These are phyloP conservation scores for Amoebophrya sp. DNA, from an alignment of 169 alveolate genomes.

Conservation along the genomic window DNA sequence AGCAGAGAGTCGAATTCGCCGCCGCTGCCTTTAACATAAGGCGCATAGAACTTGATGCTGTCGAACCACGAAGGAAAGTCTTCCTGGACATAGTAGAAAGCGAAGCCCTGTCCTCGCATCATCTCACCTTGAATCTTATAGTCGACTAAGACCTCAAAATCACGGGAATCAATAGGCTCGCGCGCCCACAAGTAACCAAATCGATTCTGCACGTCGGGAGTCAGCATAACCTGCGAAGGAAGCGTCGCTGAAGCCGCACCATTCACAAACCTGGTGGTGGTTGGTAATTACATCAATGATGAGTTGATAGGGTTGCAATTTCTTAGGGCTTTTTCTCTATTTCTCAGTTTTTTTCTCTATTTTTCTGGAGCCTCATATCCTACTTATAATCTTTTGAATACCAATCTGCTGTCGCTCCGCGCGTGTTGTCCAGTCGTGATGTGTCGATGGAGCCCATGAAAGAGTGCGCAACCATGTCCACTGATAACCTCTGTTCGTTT, in stretches of 20 bases:
- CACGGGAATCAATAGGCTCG: background rate
- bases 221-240: background rate
- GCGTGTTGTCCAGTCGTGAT: too few relatives aligned
- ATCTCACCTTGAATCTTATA: background rate
- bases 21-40: background rate
- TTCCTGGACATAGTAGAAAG: background rate
- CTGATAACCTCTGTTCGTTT: too few relatives aligned
- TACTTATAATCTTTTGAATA: too few relatives aligned
- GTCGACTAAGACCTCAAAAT: background rate
- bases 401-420: too few relatives aligned
- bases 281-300: too few relatives aligned
- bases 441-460: too few relatives aligned
- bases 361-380: too few relatives aligned
- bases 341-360: too few relatives aligned
- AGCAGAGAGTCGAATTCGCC: background rate
- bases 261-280: background rate
- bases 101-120: slow-evolving; percentile 9
- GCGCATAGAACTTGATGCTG: background rate
- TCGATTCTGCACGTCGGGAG: slow-evolving; percentile 11
- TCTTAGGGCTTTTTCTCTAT: too few relatives aligned
- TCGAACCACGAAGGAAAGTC: background rate
- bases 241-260: background rate
- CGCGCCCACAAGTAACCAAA: background rate
- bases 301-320: too few relatives aligned
- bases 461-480: too few relatives aligned